A percentile compares a stretch with the other conserved stretches of the same genome.
Evolutionary conservation across 495 filamentous ascomycete species (phyloP).

Genomic region (Trichocladium antarcticum): DNA sequence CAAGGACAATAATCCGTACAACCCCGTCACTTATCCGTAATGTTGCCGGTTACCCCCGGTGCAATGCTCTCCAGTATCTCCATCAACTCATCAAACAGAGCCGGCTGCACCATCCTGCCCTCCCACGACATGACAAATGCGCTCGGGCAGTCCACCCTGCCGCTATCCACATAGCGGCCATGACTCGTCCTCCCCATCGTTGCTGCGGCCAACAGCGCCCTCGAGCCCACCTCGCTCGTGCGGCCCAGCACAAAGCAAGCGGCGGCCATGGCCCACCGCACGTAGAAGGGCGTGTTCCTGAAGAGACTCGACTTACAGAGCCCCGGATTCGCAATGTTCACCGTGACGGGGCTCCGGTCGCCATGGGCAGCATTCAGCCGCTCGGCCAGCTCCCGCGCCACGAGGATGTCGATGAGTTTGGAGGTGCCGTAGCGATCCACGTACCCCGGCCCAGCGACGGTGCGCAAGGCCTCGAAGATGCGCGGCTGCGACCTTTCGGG

Average conservation of each 20-base stretch:
- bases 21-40: no score
- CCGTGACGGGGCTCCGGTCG: conserved; percentile 32
- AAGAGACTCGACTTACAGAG: conserved; percentile 37
- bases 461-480: conserved; percentile 20
- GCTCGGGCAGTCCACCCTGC: conserved; percentile 12
- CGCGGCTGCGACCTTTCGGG: conserved; percentile 7
- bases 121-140: conserved; percentile 18
- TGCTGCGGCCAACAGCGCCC: conserved; percentile 35
- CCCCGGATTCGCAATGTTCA: conserved; percentile 46
- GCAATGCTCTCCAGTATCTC: conserved; percentile 24
- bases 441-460: conserved; percentile 5
- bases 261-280: conserved; percentile 13
- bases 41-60: conserved; percentile 19
- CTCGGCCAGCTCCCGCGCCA: conserved; percentile 37
- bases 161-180: conserved; percentile 37
- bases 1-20: no score
- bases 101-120: conserved; percentile 20
- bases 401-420: conserved; percentile 44
- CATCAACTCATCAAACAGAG: conserved; percentile 23
- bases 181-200: conserved; percentile 33
- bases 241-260: conserved; percentile 29
- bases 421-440: conserved; percentile 34
- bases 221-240: conserved; percentile 38
- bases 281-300: conserved; percentile 22
- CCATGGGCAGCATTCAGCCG: conserved; percentile 8